These are phyloP conservation scores for Ascochyta viciae-villosae DNA, from an alignment of 2,329 filamentous ascomycete genomes.

Conservation along the genomic window DNA sequence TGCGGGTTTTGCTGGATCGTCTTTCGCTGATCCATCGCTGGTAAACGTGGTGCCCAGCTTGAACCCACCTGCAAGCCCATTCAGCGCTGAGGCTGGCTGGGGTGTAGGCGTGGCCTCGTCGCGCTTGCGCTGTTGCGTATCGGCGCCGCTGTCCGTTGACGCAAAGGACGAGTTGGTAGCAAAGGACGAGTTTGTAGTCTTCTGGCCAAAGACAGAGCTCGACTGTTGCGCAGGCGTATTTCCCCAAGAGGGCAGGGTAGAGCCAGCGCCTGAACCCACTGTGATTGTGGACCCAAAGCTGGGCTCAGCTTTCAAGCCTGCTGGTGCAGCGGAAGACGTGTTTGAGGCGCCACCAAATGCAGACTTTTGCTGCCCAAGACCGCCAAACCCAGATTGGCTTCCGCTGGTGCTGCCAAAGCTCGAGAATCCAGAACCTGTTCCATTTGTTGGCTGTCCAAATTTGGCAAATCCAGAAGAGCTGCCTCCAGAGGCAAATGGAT, in stretches of 20 bases:
- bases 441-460: slow-evolving; percentile 28
- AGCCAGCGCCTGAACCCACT: slow-evolving; percentile 44
- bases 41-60: slow-evolving; percentile 74
- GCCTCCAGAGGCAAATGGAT: slow-evolving; percentile 42
- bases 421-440: slow-evolving; percentile 39
- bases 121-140: slow-evolving; percentile 27
- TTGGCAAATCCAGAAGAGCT: slow-evolving; percentile 43
- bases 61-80: slow-evolving; percentile 58
- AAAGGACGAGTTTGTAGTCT: slow-evolving; percentile 37
- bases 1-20: slow-evolving; percentile 62
- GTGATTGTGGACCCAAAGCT: slow-evolving; percentile 53
- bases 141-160: slow-evolving; percentile 30
- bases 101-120: slow-evolving; percentile 47
- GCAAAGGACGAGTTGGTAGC: slow-evolving; percentile 37
- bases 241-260: slow-evolving; percentile 42
- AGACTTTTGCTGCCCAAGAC: slow-evolving; percentile 42
- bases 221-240: slow-evolving; percentile 41
- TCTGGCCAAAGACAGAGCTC: slow-evolving; percentile 37
- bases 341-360: slow-evolving; percentile 32
- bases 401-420: slow-evolving; percentile 34
- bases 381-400: slow-evolving; percentile 39
- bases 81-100: slow-evolving; percentile 38
- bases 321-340: slow-evolving; percentile 17
- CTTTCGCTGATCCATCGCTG: slow-evolving; percentile 66
- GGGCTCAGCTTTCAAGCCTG: slow-evolving; percentile 36